These are phyloP conservation scores for Alloteropsis semialata DNA, from an alignment of 176 grass and related monocot species.

Conservation along the genomic window DNA sequence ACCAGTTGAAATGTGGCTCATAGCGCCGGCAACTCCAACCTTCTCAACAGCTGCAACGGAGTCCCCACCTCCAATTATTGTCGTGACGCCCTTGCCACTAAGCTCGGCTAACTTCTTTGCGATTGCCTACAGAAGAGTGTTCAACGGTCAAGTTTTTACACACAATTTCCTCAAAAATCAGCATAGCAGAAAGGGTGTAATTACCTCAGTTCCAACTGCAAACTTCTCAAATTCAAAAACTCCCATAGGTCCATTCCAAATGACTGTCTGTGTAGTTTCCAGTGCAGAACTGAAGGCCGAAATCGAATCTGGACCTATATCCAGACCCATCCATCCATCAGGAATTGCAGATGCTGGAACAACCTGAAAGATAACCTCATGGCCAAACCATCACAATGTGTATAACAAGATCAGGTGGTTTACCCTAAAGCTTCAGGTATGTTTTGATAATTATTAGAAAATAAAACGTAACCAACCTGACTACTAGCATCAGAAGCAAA, in stretches of 20 bases:
- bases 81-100: constrained; percentile 38
- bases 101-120: constrained; percentile 52
- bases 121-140: constrained; percentile 34
- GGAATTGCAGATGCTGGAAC: constrained; percentile 45
- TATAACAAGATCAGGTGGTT: background rate
- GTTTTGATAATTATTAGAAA: background rate
- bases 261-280: constrained; percentile 52
- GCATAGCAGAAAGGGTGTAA: background rate
- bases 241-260: constrained; percentile 65
- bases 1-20: constrained; percentile 60
- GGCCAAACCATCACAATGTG: background rate
- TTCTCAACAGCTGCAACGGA: constrained; percentile 49
- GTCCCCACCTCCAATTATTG: constrained; percentile 48
- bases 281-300: constrained; percentile 42
- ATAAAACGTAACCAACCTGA: constrained; percentile 31
- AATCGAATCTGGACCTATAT: constrained; percentile 42
- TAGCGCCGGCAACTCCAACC: constrained; percentile 31
- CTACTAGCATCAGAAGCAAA: constrained; percentile 44
- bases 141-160: background rate
- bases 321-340: constrained; percentile 51
- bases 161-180: background rate
- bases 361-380: constrained; percentile 25
- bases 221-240: constrained; percentile 59
- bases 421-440: background rate
- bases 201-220: constrained; percentile 45